Base-by-base conservation (phyloP, 805 yeast species). In the Vanderwaltozyma tropicalis region DNA sequence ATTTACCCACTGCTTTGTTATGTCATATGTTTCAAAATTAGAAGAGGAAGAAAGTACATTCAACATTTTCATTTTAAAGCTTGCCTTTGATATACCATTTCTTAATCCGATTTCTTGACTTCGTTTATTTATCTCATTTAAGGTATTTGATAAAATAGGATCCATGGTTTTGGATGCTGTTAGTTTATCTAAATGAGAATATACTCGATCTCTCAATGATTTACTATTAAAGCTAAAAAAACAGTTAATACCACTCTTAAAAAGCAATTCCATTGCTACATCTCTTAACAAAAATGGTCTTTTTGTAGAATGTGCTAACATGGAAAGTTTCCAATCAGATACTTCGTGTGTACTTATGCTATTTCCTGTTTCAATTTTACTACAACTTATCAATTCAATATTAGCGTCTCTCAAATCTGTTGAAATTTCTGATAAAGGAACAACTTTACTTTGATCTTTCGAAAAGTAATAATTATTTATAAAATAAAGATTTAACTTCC, bases 261-360 rank as follows among this genome's bases (percentile, higher is more conserved):
- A 82, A 44, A 83, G 78, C 50, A 85, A 59, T 50, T 86, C 95
- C 26, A 85, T 52, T 0, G 92, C 95, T 32, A 81, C 82, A 57
- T 85, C 94, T 39, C 95, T 63, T 13, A 86, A 62, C 15, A 86
- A 56, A 49, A 85, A 86, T 28, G 80, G 85, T 36, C 94, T 62
- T 44, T 81, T 83, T 3, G 86, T 76, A 11, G 80, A 73, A 4
- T 80, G 76, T 0, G 76, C 71, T 15, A 87, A 51, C 31, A 72
- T 72, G 5, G 65, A 65, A 16, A 81, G 47, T 18, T 72, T 68
- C 92, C 94, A 84, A 12, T 68, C 60, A 42, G 68, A 68, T 1
- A 73, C 72, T 12, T 65, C 53, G 47, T 79, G 83, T 1, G 56
- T 44, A 15, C 28, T 25, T 6, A 14, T 8, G 14, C 19, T 30